These are phyloP conservation scores for Yamagishiella unicocca DNA, from an alignment of 139 green algal species.

Conservation along the genomic window DNA sequence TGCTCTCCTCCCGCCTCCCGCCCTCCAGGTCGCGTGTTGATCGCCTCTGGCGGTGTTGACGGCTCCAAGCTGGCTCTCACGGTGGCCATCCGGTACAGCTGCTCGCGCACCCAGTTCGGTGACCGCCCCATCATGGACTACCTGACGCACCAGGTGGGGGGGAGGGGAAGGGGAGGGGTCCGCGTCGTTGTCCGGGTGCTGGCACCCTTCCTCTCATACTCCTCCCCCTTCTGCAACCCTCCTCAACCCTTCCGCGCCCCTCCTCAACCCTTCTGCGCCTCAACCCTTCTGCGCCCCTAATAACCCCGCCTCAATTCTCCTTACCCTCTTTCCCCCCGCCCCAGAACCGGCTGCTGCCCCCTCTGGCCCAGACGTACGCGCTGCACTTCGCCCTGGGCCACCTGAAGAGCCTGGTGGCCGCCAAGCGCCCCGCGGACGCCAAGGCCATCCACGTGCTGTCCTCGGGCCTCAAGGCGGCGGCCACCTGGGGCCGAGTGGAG, in stretches of 20 bases:
- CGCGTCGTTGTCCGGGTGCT: too few relatives aligned
- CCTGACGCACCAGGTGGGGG: constrained; percentile 83
- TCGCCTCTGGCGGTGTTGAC: constrained; percentile 85
- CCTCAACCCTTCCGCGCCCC: too few relatives aligned
- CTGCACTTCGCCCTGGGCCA: constrained; percentile 79
- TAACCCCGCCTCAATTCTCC: too few relatives aligned
- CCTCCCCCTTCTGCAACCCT: too few relatives aligned
- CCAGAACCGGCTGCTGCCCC: constrained; percentile 80
- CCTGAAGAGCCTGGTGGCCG: constrained; percentile 72
- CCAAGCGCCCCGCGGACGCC: constrained; percentile 60
- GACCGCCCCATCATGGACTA: constrained; percentile 86
- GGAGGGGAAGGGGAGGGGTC: too few relatives aligned
- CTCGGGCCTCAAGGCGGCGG: constrained; percentile 87
- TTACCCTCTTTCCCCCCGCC: background rate
- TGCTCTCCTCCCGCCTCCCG: background rate
- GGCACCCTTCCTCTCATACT: too few relatives aligned
- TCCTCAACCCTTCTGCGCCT: too few relatives aligned
- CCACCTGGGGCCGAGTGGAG: constrained; percentile 85
- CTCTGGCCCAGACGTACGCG: constrained; percentile 85
- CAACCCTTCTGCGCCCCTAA: too few relatives aligned
- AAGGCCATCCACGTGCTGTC: constrained; percentile 89
- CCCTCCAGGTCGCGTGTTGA: constrained; percentile 78
- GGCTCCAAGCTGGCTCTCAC: constrained; percentile 84
- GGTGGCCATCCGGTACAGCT: constrained; percentile 88
- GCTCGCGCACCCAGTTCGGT: constrained; percentile 70